Evolutionary conservation across 139 green algal species (phyloP).

Genomic region (Trebouxia sp.): DNA sequence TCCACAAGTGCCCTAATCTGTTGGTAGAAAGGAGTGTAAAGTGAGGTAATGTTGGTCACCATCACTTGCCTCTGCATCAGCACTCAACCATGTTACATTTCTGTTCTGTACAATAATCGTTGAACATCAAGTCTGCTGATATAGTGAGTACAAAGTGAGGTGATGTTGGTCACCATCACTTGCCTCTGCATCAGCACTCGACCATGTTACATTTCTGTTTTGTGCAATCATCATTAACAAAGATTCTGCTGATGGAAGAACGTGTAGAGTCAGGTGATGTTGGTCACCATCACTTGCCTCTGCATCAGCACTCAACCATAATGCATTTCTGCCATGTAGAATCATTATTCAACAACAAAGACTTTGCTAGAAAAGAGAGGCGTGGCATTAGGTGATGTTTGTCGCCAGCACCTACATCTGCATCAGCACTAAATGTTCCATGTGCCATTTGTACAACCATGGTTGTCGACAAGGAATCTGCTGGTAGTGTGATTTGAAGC

Average conservation of each 20-base stretch:
- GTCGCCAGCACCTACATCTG: background rate
- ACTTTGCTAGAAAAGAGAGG: no score
- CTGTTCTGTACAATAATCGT: no score
- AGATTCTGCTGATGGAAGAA: no score
- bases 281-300: background rate
- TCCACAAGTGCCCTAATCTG: constrained; percentile 2
- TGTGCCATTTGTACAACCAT: no score
- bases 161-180: constrained; percentile 15
- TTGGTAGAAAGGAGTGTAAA: constrained; percentile 5
- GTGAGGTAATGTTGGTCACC: constrained; percentile 14
- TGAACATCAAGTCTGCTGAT: no score
- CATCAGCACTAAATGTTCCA: no score
- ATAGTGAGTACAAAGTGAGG: background rate
- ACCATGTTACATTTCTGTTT: no score
- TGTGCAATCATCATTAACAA: no score
- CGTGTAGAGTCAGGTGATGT: constrained; percentile 8
- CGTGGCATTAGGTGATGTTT: constrained; percentile 8
- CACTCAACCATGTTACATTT: no score
- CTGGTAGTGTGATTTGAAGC: background rate
- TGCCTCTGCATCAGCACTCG: background rate
- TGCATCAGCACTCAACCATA: background rate
- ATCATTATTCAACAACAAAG: no score
- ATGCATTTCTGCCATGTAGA: no score
- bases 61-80: background rate
- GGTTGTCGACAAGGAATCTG: no score